Evolutionary conservation across 345 rosid species (phyloP).

Genomic region (Boechera retrofracta): DNA sequence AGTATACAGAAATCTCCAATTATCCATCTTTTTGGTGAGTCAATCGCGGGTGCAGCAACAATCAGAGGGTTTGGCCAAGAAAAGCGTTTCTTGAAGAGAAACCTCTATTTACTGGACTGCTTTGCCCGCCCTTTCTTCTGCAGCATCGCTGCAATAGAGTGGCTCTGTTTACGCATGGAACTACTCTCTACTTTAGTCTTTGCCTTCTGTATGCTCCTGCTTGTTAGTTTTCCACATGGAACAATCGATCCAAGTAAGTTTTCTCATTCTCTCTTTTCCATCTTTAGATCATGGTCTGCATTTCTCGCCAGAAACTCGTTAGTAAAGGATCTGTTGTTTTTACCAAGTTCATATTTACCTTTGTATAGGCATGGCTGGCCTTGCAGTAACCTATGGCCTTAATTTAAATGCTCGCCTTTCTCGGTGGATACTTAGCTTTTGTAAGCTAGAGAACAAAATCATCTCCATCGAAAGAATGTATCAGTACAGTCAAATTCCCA

Average conservation of each 20-base stretch:
- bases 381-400: neutral
- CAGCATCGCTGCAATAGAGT: neutral
- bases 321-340: neutral
- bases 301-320: neutral
- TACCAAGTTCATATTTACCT: neutral
- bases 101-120: neutral
- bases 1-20: neutral
- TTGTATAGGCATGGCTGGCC: neutral
- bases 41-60: neutral
- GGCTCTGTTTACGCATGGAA: constrained; percentile 1
- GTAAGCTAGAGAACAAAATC: neutral
- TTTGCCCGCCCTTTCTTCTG: constrained; percentile 1
- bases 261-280: neutral
- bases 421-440: neutral
- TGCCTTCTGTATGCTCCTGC: neutral
- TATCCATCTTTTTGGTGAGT: neutral
- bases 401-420: neutral
- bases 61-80: neutral
- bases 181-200: neutral
- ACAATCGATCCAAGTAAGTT: neutral
- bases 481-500: neutral
- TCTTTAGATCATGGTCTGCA: neutral
- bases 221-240: neutral
- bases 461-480: neutral
- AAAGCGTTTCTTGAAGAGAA: neutral